Evolutionary conservation across 1,139 yeast genomes (phyloP), one percentile per base, ranked within the genome.

Genomic region (Geotrichum histeridarum): DNA sequence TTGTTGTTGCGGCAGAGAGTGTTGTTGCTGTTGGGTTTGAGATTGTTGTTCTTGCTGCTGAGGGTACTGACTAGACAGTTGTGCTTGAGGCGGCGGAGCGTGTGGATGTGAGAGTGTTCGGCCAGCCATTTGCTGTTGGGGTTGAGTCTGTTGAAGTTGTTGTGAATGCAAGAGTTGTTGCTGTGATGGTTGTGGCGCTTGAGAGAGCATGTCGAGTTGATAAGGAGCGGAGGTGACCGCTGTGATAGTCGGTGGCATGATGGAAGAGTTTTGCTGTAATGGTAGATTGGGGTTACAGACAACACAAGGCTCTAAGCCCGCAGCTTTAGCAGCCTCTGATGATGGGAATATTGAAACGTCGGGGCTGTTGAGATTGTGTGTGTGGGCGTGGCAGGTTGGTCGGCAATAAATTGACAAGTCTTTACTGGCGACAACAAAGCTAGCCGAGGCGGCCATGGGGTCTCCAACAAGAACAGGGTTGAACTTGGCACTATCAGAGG

Each of bases 231-330:
- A 74, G 67, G 66, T 84, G 56, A 83, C 81, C 27, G 75, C 65
- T 12, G 75, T 75, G n/a, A 84, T 86, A 47, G 89, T 82, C 31
- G 73, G 68, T 48, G 78, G 73, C 56, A 84, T 73, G 50, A 84
- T 67, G n/a, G 73, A 68, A 17, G 82, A 75, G 60, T 81, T 83
- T 42, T 82, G 58, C 18, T 58, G 62, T 39, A 62, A 65, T 30
- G 63, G 59, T 30, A 62, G 56, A 17, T 64, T 64, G 3, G 75
- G 72, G n/a, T 79, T 74, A 55, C 91, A 85, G 48, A 70, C 67
- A 18, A 70, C 69, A 66, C 91, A 85, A 2, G 84, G 77, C 9
- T 60, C 61, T 63, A 64, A 81, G 1, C 84, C 86, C 35, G 67
- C 56, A 9, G 8, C 61, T 58, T 3, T 73, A 37, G 22, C 57